Base-by-base conservation (phyloP, 495 filamentous ascomycete genomes). In the Penicillium argentinense region DNA sequence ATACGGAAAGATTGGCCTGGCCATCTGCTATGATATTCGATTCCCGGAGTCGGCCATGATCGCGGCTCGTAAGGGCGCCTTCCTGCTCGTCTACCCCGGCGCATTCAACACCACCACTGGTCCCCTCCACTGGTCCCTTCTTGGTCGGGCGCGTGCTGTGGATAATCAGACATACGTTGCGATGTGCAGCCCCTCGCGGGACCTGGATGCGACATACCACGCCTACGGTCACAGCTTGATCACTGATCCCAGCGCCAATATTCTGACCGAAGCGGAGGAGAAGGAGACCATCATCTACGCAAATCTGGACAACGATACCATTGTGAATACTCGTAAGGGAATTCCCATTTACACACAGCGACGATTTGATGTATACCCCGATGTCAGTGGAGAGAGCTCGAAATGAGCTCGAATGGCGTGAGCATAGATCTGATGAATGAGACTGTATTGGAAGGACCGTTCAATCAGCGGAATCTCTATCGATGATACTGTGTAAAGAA, bases 141-240 rank as follows among this genome's bases (percentile, higher is more conserved):
- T 84, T 60, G 93, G 84, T 12, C 79, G 87, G 49, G 91, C 88
- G 8, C 76, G 93, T 44, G 93, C 93, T 9, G 75, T 92, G 60
- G 93, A 99, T 59, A 97, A 97, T 68, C 92, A 99, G 77, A 63
- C 91, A 2, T 99, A 92, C 67, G 92, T 97, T 25, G 93, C 83
- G 18, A 63, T 97, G 64, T 97, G 95, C 69, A 90, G 85, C 60
- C 95, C 95, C 4, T 89, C 93, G 28, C 75, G 93, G 48, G 91
- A 96, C 63, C 72, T 83, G 72, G 57, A 64, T 12, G 88, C 88
- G 2, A 75, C 72, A 14, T 99, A 99, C 62, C 81, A 91, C 62
- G 95, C 95, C 1, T 97, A 80, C 73, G 95, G 95, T 0, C 93
- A 99, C 62, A 93, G 84, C 54, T 70, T 96, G 74, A 73, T 97